Conservation (phyloP, 306 rosid genomes). For the Glycine tomentella region DNA sequence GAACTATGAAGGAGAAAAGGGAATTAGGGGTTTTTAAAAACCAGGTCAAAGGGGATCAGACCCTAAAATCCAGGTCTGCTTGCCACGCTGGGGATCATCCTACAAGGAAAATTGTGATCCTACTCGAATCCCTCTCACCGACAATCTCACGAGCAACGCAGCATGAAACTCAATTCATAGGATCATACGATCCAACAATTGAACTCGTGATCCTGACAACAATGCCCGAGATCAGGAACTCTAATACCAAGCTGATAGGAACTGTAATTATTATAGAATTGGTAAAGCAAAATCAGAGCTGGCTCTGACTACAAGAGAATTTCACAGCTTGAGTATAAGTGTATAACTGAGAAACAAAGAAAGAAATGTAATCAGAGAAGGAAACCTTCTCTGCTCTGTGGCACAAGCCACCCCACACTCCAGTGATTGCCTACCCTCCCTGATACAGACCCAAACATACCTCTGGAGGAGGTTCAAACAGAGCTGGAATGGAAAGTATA, state of each 20-base stretch:
- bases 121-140: too few relatives aligned
- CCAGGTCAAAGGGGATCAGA: background rate
- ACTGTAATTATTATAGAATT: background rate
- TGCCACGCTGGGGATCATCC: background rate
- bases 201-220: background rate
- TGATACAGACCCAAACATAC: too few relatives aligned
- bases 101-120: background rate
- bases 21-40: background rate
- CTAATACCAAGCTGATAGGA: background rate
- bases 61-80: background rate
- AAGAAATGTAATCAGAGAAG: background rate
- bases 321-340: background rate
- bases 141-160: background rate
- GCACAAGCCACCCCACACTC: background rate
- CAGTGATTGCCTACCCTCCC: background rate
- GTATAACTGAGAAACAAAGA: background rate
- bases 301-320: background rate
- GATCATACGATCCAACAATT: background rate
- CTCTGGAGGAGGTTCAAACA: too few relatives aligned
- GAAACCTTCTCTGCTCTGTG: background rate
- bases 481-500: too few relatives aligned
- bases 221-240: background rate
- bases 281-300: background rate
- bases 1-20: background rate
- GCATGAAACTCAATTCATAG: background rate